Percentiles rank a stretch among this genome's conserved stretches.
phyloP scores from a whole-genome alignment of 345 rosid species.

The Euphorbia tirucalli region DNA sequence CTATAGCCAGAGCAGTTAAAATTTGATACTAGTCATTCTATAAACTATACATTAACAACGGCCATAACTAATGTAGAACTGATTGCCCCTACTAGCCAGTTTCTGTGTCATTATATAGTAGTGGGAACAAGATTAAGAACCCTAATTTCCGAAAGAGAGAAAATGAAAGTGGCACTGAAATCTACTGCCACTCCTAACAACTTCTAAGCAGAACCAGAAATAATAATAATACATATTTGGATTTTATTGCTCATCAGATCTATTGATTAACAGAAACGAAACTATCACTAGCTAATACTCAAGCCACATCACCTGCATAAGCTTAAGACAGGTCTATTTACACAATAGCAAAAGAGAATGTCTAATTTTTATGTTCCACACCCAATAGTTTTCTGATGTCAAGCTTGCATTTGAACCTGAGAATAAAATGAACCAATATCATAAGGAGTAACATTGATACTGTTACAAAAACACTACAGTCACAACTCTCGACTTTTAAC shows the following conservation, averaged over 20 bases:
- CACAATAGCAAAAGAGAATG: not conserved
- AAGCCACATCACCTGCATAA: too few relatives aligned
- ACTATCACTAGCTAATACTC: too few relatives aligned
- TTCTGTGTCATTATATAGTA: not conserved
- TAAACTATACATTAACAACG: not conserved
- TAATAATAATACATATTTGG: not conserved
- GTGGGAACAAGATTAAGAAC: not conserved
- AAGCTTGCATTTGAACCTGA: conserved; percentile 1
- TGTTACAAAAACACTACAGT: not conserved
- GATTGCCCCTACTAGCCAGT: not conserved
- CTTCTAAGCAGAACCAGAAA: not conserved
- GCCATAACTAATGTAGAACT: not conserved
- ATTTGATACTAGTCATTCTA: too few relatives aligned
- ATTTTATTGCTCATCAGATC: not conserved
- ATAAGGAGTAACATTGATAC: not conserved
- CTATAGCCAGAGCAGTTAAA: too few relatives aligned
- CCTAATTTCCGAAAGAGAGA: not conserved
- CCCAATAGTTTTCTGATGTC: not conserved
- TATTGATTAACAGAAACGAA: not conserved
- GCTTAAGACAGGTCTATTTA: too few relatives aligned
- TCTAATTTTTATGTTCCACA: not conserved
- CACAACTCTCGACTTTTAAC: not conserved
- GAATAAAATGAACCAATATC: conserved; percentile 4
- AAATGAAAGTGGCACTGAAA: not conserved
- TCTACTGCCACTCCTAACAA: not conserved